These are phyloP conservation scores for Nakazawaea ambrosiae DNA, from an alignment of 805 yeast species.

Conservation along the genomic window DNA sequence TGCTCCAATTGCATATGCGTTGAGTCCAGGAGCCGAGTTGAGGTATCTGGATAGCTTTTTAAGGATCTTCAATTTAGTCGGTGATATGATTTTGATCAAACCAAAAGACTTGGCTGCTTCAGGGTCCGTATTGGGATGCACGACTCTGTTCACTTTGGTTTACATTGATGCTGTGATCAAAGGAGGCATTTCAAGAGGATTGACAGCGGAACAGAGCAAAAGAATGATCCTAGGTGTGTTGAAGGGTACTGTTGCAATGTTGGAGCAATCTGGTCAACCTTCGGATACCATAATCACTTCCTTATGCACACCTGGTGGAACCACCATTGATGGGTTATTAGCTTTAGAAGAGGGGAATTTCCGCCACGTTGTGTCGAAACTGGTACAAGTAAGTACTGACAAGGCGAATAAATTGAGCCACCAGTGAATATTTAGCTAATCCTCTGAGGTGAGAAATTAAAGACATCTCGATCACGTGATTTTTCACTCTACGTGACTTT, in stretches of 20 bases:
- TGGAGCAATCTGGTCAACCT: not conserved
- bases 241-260: conserved; percentile 6
- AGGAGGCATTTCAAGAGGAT: conserved; percentile 9
- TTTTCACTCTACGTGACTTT: conserved; percentile 4
- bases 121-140: conserved; percentile 7
- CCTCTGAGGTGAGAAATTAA: not conserved
- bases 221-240: conserved; percentile 6
- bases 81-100: conserved; percentile 3
- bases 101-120: not conserved
- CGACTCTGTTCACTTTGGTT: conserved; percentile 5
- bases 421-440: not conserved
- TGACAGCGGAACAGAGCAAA: conserved; percentile 3
- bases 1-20: conserved; percentile 3
- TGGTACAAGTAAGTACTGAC: conserved; percentile 7
- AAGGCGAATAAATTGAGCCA: conserved; percentile 1
- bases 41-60: not conserved
- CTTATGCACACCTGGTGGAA: conserved; percentile 9
- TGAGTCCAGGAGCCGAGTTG: not conserved
- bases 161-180: conserved; percentile 6
- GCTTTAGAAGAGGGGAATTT: conserved; percentile 5
- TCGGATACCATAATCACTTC: conserved; percentile 1
- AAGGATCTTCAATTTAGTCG: not conserved
- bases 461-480: too few relatives aligned
- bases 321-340: conserved; percentile 8
- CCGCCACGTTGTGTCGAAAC: conserved; percentile 2